A percentile compares a stretch with the other conserved stretches of the same genome.
Conservation (phyloP, 345 rosid species). For the Rubroshorea leprosula region DNA sequence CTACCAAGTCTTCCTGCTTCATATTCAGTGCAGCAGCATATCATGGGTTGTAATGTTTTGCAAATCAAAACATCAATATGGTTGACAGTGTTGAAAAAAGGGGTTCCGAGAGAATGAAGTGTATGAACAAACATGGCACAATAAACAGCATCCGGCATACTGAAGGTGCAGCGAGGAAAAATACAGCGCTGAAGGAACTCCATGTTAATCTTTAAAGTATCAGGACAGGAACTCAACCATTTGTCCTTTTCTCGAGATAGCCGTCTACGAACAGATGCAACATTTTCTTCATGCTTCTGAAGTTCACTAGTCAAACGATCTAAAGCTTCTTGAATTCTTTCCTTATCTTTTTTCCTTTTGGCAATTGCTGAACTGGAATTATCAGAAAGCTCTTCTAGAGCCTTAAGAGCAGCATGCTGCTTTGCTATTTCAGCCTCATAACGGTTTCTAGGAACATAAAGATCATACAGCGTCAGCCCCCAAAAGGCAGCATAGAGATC, state of each 20-base stretch:
- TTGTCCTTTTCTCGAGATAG: slow-evolving; percentile 92
- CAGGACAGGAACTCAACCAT: slow-evolving; percentile 98
- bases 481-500: slow-evolving; percentile 95
- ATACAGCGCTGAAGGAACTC: slow-evolving; percentile 99
- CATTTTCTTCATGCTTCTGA: slow-evolving; percentile 86
- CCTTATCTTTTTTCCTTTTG: slow-evolving; percentile 98
- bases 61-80: slow-evolving; percentile 97
- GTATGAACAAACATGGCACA: slow-evolving; percentile 98
- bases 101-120: slow-evolving; percentile 97
- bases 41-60: slow-evolving; percentile 98
- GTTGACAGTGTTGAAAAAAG: slow-evolving; percentile 96
- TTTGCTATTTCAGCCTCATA: slow-evolving; percentile 92
- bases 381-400: slow-evolving; percentile 89
- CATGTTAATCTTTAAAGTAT: slow-evolving; percentile 96
- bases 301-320: slow-evolving; percentile 87
- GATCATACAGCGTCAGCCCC: slow-evolving; percentile 98
- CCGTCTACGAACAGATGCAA: slow-evolving; percentile 82
- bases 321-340: slow-evolving; percentile 96
- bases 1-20: slow-evolving; percentile 97
- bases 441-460: slow-evolving; percentile 89
- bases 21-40: slow-evolving; percentile 99
- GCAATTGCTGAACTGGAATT: slow-evolving; percentile 92
- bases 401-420: slow-evolving; percentile 92
- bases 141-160: slow-evolving; percentile 99
- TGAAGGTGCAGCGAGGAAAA: slow-evolving; percentile 97